These are phyloP conservation scores for Talaromyces islandicus DNA, from an alignment of 2,329 filamentous ascomycete genomes.

Conservation along the genomic window DNA sequence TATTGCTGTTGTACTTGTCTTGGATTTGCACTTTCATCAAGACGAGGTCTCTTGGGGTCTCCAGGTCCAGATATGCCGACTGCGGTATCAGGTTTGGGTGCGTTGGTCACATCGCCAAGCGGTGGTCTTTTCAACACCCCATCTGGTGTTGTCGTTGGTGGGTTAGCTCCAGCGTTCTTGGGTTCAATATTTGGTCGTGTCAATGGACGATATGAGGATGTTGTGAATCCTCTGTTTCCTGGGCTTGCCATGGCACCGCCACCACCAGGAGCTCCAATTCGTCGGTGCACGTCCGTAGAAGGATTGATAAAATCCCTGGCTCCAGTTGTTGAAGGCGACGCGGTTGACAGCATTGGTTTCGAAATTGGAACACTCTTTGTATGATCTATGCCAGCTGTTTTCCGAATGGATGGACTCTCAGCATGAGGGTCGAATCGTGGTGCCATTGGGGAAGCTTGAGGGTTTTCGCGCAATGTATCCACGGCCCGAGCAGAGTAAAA, in stretches of 20 bases:
- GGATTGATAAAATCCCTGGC: slow-evolving; percentile 32
- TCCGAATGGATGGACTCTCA: slow-evolving; percentile 79
- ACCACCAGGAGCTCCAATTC: slow-evolving; percentile 28
- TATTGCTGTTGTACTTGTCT: slow-evolving; percentile 14
- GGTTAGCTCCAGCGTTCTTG: slow-evolving; percentile 18
- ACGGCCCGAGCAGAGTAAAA: slow-evolving; percentile 69
- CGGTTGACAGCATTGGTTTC: slow-evolving; percentile 33
- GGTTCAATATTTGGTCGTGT: slow-evolving; percentile 35
- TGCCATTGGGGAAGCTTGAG: slow-evolving; percentile 37
- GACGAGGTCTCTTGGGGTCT: slow-evolving; percentile 26
- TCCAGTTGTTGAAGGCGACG: slow-evolving; percentile 23
- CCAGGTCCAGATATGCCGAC: slow-evolving; percentile 17
- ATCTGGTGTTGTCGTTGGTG: slow-evolving; percentile 15
- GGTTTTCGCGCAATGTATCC: slow-evolving; percentile 49
- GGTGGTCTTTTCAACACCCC: slow-evolving; percentile 36
- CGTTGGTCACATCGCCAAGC: slow-evolving; percentile 41
- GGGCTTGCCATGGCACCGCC: slow-evolving; percentile 22
- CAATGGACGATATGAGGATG: slow-evolving; percentile 39
- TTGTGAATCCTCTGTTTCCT: slow-evolving; percentile 27
- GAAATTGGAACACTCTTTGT: slow-evolving; percentile 67
- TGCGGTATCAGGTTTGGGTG: slow-evolving; percentile 20
- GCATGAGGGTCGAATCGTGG: slow-evolving; percentile 66
- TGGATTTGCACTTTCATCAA: slow-evolving; percentile 18
- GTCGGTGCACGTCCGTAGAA: slow-evolving; percentile 27
- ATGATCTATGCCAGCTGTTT: slow-evolving; percentile 83